Evolutionary conservation across 208 protist species (phyloP).

Genomic region (Trypanosoma scelopori): DNA sequence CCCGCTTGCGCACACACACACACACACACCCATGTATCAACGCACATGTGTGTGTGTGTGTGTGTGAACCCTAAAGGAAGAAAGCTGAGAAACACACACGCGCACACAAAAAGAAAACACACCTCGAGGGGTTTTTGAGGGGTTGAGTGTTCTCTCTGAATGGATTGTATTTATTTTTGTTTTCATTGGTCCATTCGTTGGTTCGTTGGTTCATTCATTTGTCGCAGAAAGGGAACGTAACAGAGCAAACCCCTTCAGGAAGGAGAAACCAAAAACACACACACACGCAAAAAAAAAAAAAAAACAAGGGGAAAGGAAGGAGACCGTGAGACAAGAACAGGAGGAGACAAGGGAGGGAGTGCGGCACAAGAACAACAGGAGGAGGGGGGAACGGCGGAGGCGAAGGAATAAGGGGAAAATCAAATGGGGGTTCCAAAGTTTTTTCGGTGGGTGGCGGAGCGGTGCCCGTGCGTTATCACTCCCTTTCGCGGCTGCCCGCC

Average conservation of each 20-base stretch:
- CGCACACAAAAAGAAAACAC: no score
- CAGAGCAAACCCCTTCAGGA: background rate
- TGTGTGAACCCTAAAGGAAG: no score
- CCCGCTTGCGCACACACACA: no score
- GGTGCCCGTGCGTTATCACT: constrained; percentile 94
- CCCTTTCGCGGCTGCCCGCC: constrained; percentile 88
- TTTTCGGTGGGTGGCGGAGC: constrained; percentile 97
- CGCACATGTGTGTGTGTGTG: no score
- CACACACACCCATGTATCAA: no score
- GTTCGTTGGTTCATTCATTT: constrained; percentile 10
- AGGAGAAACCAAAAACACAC: no score
- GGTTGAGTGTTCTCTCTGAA: constrained; percentile 10
- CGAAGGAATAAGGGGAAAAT: background rate
- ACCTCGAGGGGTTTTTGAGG: no score
- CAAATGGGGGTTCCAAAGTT: constrained; percentile 95
- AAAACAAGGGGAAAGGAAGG: constrained; percentile 9
- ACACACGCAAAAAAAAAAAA: no score
- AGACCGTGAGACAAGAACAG: background rate
- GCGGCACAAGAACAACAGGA: background rate
- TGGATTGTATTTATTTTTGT: constrained; percentile 12
- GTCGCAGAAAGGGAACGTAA: background rate
- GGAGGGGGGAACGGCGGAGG: background rate
- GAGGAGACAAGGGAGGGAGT: constrained; percentile 10
- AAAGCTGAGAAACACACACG: no score
- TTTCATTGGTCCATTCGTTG: no score